Base-by-base conservation (phyloP, 495 filamentous ascomycete genomes). In the Massariosphaeria phaeospora region DNA sequence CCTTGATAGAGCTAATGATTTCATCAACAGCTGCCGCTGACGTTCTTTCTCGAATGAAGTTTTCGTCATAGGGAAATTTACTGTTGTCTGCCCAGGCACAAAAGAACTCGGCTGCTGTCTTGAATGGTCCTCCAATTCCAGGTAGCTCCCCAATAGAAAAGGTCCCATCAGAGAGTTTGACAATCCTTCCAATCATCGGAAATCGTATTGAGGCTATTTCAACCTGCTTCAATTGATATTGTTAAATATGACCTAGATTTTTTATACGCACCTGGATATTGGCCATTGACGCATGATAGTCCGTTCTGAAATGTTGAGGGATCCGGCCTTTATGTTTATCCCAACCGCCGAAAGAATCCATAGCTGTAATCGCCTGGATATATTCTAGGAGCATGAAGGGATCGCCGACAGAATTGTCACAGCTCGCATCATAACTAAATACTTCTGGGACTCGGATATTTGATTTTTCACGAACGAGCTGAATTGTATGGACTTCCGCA, bases 301-400 rank as follows among this genome's bases (percentile, higher is more conserved):
- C 3, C 20, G 24, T 17, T 27, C 40, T 51, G 34, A 51, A 51
- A 25, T 25, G 21, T 17, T 30, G 47, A 51, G 47, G 31, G 21
- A 21, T 51, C 40, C 40, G 39, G 20, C 47, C 47, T 24, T 30
- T 51, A 41, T 51, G 33, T 51, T 40, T 21, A 51, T 12, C n/a
- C 31, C 20, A 51, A 24, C 47, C 25, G 29, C 47, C 34, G 21
- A 51, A 51, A 39, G 47, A 51, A 41, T 51, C 47, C 20, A 51
- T 51, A 41, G 47, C 47, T 38, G 21, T 51, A 21, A 40, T 33
- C 25, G 33, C 47, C 29, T 15, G 47, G 40, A 51, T 51, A 30
- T 39, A 51, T 24, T 51, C 47, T 29, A 51, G 12, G 20, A 51
- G 39, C 21, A 51, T 51, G 25, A 51, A 51, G 15, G 47, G 17